Percentiles rank a stretch among this genome's conserved stretches.
Evolutionary conservation across 139 green algal genomes (phyloP).

Genomic region (Marvania coccoides): DNA sequence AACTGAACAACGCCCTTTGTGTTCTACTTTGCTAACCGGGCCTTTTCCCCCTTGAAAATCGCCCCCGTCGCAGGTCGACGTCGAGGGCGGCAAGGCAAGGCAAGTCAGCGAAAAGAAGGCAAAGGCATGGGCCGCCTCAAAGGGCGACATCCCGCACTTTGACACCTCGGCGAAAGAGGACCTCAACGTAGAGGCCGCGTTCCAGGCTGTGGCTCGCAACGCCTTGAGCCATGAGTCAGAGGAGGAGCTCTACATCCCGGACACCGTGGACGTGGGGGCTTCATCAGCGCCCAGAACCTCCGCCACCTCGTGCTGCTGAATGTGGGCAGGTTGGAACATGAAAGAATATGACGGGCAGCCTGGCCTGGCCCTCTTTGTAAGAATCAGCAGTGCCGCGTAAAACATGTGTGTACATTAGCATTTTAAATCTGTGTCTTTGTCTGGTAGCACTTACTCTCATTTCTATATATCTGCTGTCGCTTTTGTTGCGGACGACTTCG

Average conservation of each 20-base stretch:
- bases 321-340: background rate
- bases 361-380: no score
- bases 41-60: no score
- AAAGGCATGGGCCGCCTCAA: conserved; percentile 82
- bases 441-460: no score
- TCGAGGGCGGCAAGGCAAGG: conserved; percentile 68
- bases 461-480: no score
- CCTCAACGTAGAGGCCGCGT: conserved; percentile 88
- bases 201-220: conserved; percentile 83
- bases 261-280: conserved; percentile 88
- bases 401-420: no score
- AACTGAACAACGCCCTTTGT: no score
- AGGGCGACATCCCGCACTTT: conserved; percentile 93
- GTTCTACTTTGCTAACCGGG: no score
- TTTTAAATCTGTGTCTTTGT: no score
- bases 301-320: conserved; percentile 63
- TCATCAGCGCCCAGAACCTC: conserved; percentile 32
- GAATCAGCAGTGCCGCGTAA: no score
- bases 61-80: no score
- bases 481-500: no score
- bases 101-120: conserved; percentile 92
- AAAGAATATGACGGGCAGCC: no score
- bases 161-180: conserved; percentile 92
- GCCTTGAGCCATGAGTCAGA: conserved; percentile 88
- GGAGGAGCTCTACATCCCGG: conserved; percentile 88